Evolutionary conservation across 768 basidiomycete genomes (phyloP).

Genomic region (Antrodiella citrinella): DNA sequence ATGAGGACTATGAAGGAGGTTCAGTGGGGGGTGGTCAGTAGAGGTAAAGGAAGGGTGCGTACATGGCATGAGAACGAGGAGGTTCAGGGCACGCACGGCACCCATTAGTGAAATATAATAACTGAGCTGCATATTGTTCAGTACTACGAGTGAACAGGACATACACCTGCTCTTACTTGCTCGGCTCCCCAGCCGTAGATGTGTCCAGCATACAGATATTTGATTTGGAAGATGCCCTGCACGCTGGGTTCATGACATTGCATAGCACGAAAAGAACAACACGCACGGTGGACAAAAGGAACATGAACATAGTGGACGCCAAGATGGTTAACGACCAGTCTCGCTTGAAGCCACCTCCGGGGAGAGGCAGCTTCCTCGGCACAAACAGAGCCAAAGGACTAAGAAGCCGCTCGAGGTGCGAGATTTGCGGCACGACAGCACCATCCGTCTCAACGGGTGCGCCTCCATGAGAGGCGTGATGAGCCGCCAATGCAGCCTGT

Average conservation of each 20-base stretch:
- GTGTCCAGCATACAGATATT: constrained; percentile 71
- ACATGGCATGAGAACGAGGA: constrained; percentile 63
- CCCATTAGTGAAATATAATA: constrained; percentile 69
- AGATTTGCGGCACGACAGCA: constrained; percentile 8
- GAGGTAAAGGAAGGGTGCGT: constrained; percentile 17
- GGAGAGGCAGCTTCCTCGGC: constrained; percentile 40
- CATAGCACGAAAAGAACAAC: not conserved
- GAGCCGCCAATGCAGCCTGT: constrained; percentile 22
- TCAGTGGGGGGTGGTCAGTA: constrained; percentile 19
- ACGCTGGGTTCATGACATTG: not conserved
- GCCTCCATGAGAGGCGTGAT: constrained; percentile 17
- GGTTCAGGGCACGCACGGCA: constrained; percentile 51
- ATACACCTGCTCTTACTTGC: no score
- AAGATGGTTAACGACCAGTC: constrained; percentile 72
- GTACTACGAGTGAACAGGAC: not conserved
- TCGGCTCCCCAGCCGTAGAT: constrained; percentile 59
- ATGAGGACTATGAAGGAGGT: constrained; percentile 42
- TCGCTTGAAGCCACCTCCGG: constrained; percentile 31
- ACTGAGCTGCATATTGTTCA: constrained; percentile 36
- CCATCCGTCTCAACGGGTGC: not conserved
- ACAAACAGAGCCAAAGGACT: constrained; percentile 63
- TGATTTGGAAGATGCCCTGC: constrained; percentile 61
- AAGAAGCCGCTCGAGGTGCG: constrained; percentile 30
- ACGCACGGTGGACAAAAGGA: constrained; percentile 56
- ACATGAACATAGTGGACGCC: constrained; percentile 52